Conservation (phyloP, 768 basidiomycete species). For the Lactarius psammicola region DNA sequence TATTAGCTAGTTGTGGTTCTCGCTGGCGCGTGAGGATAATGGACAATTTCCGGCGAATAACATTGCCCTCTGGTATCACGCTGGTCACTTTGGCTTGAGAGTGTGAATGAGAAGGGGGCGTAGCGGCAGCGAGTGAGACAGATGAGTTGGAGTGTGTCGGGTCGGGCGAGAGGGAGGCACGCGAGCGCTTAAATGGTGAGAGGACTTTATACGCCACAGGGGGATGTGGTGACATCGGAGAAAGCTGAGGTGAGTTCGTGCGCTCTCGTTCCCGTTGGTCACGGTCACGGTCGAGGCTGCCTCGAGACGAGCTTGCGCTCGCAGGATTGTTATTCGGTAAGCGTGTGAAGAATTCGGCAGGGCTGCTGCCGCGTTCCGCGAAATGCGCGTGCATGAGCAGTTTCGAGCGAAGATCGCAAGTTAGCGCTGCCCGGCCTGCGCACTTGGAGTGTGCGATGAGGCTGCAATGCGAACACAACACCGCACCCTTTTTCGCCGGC, state of each 20-base stretch:
- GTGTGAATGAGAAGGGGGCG: background rate
- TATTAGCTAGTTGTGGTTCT: slow-evolving; percentile 27
- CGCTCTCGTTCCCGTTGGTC: background rate
- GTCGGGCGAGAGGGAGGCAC: slow-evolving; percentile 20
- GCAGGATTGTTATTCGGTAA: slow-evolving; percentile 38
- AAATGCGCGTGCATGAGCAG: slow-evolving; percentile 77
- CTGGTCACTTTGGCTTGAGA: background rate
- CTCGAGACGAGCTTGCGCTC: slow-evolving; percentile 25
- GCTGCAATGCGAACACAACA: slow-evolving; percentile 86
- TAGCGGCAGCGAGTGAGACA: slow-evolving; percentile 12
- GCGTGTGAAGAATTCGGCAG: slow-evolving; percentile 55
- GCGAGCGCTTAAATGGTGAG: slow-evolving; percentile 30
- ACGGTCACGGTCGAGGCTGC: slow-evolving; percentile 21
- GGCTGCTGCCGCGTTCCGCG: slow-evolving; percentile 59
- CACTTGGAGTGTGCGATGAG: slow-evolving; percentile 85
- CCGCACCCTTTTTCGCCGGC: slow-evolving; percentile 80
- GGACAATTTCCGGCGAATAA: slow-evolving; percentile 37
- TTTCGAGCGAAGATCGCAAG: slow-evolving; percentile 79
- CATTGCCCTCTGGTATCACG: slow-evolving; percentile 19
- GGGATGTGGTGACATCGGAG: slow-evolving; percentile 23
- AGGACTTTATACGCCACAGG: slow-evolving; percentile 33
- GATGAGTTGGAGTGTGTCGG: slow-evolving; percentile 28
- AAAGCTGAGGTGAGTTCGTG: slow-evolving; percentile 4
- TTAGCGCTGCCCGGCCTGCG: slow-evolving; percentile 66
- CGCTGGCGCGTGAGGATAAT: slow-evolving; percentile 39